Conservation (phyloP, 2,329 filamentous ascomycete genomes). For the Geosmithia flava region DNA sequence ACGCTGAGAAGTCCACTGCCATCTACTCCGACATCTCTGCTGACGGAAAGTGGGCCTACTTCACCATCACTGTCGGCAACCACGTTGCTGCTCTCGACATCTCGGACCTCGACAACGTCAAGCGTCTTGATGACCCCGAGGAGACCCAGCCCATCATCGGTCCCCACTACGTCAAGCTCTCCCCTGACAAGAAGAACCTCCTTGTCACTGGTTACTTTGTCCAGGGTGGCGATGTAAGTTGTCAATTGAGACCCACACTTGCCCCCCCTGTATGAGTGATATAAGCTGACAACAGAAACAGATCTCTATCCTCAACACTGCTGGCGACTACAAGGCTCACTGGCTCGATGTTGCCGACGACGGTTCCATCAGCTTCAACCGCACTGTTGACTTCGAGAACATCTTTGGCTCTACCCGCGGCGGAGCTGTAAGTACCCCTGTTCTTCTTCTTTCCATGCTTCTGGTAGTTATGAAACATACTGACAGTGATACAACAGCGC, state of each 20-base stretch:
- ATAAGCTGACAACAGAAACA: conserved; percentile 7
- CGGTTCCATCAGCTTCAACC: conserved; percentile 45
- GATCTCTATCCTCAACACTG: conserved; percentile 48
- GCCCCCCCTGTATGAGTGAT: neutral
- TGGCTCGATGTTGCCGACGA: conserved; percentile 46
- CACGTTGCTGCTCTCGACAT: conserved; percentile 52
- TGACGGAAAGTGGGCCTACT: conserved; percentile 45
- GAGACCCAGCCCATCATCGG: conserved; percentile 46
- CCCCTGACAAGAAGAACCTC: conserved; percentile 51
- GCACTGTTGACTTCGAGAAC: conserved; percentile 41
- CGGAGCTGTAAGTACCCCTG: conserved; percentile 23
- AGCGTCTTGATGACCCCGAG: conserved; percentile 47
- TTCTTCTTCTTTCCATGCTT: neutral
- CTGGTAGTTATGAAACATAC: neutral
- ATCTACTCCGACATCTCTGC: conserved; percentile 49
- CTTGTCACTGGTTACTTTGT: conserved; percentile 56
- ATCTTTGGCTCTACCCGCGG: conserved; percentile 36
- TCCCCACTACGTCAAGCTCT: conserved; percentile 52
- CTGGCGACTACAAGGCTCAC: conserved; percentile 48
- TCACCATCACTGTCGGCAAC: conserved; percentile 48
- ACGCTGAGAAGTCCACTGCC: conserved; percentile 40
- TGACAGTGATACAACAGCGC: conserved; percentile 13
- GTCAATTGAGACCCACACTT: neutral
- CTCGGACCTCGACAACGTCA: conserved; percentile 44
- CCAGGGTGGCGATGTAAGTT: conserved; percentile 38